These are phyloP conservation scores for Boechera retrofracta DNA, from an alignment of 345 rosid genomes.

Conservation along the genomic window DNA sequence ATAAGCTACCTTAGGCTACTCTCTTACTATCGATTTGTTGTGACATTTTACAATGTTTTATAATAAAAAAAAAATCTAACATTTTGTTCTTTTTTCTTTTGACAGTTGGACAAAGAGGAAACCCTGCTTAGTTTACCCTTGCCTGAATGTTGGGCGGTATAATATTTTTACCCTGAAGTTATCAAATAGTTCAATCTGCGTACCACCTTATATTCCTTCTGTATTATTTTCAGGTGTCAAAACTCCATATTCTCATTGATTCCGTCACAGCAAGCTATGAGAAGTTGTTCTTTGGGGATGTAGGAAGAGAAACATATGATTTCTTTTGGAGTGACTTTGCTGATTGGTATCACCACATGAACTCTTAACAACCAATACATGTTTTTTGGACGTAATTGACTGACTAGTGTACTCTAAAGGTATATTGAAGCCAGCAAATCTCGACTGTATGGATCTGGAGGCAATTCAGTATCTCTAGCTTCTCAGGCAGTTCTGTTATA, in stretches of 20 bases:
- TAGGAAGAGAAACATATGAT: slow-evolving; percentile 93
- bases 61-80: not conserved
- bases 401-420: slow-evolving; percentile 52
- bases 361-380: slow-evolving; percentile 20
- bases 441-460: slow-evolving; percentile 70
- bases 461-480: slow-evolving; percentile 53
- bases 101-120: slow-evolving; percentile 78
- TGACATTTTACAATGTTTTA: not conserved
- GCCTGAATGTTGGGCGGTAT: slow-evolving; percentile 97
- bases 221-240: slow-evolving; percentile 68
- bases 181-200: slow-evolving; percentile 3
- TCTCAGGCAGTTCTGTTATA: slow-evolving; percentile 89
- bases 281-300: slow-evolving; percentile 86
- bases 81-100: slow-evolving; percentile 7
- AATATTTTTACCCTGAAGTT: slow-evolving; percentile 28
- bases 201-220: slow-evolving; percentile 25
- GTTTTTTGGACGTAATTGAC: slow-evolving; percentile 22
- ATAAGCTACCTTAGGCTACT: slow-evolving; percentile 19
- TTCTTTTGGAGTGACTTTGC: slow-evolving; percentile 99
- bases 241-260: slow-evolving; percentile 88
- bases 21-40: slow-evolving; percentile 3
- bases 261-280: slow-evolving; percentile 82
- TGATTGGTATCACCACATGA: slow-evolving; percentile 68
- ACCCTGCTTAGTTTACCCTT: slow-evolving; percentile 65
- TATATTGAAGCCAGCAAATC: slow-evolving; percentile 98